Base-by-base conservation (phyloP, 2,329 filamentous ascomycete genomes). In the Stachybotrys elegans region DNA sequence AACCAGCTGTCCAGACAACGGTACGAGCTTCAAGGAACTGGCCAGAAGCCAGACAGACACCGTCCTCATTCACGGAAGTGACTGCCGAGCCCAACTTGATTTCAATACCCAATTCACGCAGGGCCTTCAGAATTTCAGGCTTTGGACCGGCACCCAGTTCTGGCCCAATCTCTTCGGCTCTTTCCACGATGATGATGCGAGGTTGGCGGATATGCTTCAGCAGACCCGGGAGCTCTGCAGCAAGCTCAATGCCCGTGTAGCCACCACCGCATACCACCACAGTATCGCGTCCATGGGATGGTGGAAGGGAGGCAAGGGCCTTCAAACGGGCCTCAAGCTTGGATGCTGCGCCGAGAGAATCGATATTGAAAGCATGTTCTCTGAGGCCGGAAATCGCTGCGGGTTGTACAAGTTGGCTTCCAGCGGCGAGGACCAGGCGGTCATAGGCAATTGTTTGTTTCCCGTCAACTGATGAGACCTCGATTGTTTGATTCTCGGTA, bases 1-100 rank as follows among this genome's bases (percentile, higher is more conserved):
- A 47, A 1, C 65, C 63, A 1, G 58, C 65, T 1, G 65, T 67
- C 64, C 65, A 68, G 11, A 68, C 49, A 3, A 54, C 54, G 0
- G 65, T 67, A 2, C 49, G 42, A 6, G 63, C 52, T 5, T 56
- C 46, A 36, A 67, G 65, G 11, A 44, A 51, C 39, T 66, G 61
- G 5, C 64, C 64, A 2, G 51, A 54, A 3, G 48, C 37, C 4
- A 59, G 51, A 2, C 45, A 52, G 0, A 67, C 55, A 4, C 59
- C 53, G 2, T 47, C 40, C 0, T 46, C 22, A 21, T 60, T 55
- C 21, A 67, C 47, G 6, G 48, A 27, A 2, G 49, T 41, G 4
- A 68, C 55, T 6, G 49, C 44, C 2, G 52, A 43, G 6, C 58
- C 60, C 13, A 66, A 57, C 27, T 55, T 59, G 16, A 55, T 36